These are phyloP conservation scores for Neurospora tetrasperma DNA, from an alignment of 495 filamentous ascomycete species.

Conservation along the genomic window DNA sequence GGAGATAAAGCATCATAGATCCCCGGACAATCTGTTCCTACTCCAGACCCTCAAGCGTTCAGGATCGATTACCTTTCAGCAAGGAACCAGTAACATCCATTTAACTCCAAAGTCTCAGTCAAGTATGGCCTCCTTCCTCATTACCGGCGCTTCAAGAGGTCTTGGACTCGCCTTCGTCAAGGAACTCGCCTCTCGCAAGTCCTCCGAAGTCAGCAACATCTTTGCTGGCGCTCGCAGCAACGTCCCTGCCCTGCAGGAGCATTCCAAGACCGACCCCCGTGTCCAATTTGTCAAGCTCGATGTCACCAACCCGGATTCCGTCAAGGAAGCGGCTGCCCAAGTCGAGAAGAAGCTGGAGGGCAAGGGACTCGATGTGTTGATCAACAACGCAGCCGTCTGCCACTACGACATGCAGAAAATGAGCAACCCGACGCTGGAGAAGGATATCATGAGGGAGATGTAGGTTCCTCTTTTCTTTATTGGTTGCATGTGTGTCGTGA, in stretches of 20 bases:
- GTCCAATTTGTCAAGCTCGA: slow-evolving; percentile 25
- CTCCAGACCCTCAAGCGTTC: neutral
- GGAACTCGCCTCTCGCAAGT: slow-evolving; percentile 21
- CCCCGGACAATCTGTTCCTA: neutral
- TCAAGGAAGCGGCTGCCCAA: slow-evolving; percentile 19
- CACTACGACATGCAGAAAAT: slow-evolving; percentile 9
- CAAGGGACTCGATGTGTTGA: slow-evolving; percentile 29
- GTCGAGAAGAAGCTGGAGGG: slow-evolving; percentile 20
- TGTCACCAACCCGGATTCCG: slow-evolving; percentile 17
- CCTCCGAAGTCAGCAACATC: slow-evolving; percentile 15
- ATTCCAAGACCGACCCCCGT: slow-evolving; percentile 15
- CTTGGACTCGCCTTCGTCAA: slow-evolving; percentile 30
- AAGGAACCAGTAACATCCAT: too few relatives aligned
- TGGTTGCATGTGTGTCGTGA: neutral
- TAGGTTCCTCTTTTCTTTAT: neutral
- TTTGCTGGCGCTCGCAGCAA: neutral
- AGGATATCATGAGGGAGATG: slow-evolving; percentile 10
- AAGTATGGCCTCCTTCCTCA: slow-evolving; percentile 11
- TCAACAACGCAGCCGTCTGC: slow-evolving; percentile 13
- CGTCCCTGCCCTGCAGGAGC: slow-evolving; percentile 19
- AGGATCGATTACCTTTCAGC: too few relatives aligned
- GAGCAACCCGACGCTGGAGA: neutral
- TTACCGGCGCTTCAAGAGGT: slow-evolving; percentile 33
- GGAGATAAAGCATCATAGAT: neutral
- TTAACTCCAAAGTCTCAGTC: too few relatives aligned